phyloP scores from a whole-genome alignment of 345 rosid species.

The Ceriops zippeliana region DNA sequence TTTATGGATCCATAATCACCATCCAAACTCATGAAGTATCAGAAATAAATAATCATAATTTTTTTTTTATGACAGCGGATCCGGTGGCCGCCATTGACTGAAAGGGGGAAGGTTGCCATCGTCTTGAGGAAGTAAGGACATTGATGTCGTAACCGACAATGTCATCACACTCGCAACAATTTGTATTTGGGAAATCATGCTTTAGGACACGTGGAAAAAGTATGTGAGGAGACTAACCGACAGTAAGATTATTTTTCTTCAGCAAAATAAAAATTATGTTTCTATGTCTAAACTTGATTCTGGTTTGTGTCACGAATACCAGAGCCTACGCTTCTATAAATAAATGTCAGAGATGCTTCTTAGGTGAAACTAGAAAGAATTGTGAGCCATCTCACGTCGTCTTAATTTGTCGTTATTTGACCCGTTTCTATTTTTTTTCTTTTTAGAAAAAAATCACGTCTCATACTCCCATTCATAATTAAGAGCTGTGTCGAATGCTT shows the following conservation, averaged over 20 bases:
- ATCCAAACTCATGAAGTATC: background rate
- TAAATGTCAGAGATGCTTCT: too few species aligned
- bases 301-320: background rate
- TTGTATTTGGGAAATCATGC: too few species aligned
- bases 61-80: background rate
- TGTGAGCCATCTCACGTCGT: too few species aligned
- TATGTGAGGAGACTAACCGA: slow-evolving; percentile 23
- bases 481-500: too few species aligned
- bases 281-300: too few species aligned
- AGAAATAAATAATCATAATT: background rate
- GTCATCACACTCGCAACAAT: slow-evolving; percentile 16
- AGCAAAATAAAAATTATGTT: background rate
- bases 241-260: background rate
- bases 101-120: background rate
- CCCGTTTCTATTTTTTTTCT: too few species aligned
- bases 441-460: too few species aligned
- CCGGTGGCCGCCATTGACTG: background rate
- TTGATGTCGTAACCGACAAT: slow-evolving; percentile 35
- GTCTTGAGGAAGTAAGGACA: background rate
- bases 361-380: too few species aligned
- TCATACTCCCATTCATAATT: too few species aligned
- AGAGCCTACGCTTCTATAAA: background rate
- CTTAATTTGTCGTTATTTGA: too few species aligned
- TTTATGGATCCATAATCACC: background rate
- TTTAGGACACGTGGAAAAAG: slow-evolving; percentile 28